Evolutionary conservation across 2,329 filamentous ascomycete genomes (phyloP), one percentile per base, ranked within the genome.

Genomic region (Penicillium thymicola): DNA sequence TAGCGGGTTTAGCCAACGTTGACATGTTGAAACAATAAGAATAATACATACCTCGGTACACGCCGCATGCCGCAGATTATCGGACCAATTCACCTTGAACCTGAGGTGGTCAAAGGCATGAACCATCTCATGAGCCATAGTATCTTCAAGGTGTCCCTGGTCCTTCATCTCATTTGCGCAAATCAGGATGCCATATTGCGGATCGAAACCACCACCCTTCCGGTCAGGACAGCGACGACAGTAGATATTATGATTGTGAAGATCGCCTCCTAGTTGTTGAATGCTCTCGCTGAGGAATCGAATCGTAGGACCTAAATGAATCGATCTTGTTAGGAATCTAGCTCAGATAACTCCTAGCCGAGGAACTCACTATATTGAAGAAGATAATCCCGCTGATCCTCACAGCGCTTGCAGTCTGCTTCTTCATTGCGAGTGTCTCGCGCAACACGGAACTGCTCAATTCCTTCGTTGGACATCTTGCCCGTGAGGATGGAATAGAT

Each of bases 71-170:
- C 87, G 86, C 75, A 99, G 72, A 72, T 91, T 78, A 78, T 89
- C 85, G n/a, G 79, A 75, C 79, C 89, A 90, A 70, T 97, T 88
- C 43, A 97, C 86, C 75, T 96, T 94, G 80, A 91, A 99, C 61
- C 93, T 80, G 65, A 97, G 71, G 72, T 96, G 89, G 72, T 99
- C 94, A 81, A 92, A 97, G 1, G 92, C 92, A 74, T 99, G 94
- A 51, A 99, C 89, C 91, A 99, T 95, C 78, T 99, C 94, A 75
- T 99, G 94, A 28, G 92, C 88, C 69, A 99, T 79, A 11, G 92
- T 96, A 73, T 99, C 94, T 78, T 99, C 94, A 65, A 96, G 75
- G 71, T 96, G 91, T 32, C 87, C 86, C 55, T 86, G 80, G 70
- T 91, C 86, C 57, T 88, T 81, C 70, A 97, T 85, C 76, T 94